These are phyloP conservation scores for Lentinus tigrinus DNA, from an alignment of 768 basidiomycete genomes.

Conservation along the genomic window DNA sequence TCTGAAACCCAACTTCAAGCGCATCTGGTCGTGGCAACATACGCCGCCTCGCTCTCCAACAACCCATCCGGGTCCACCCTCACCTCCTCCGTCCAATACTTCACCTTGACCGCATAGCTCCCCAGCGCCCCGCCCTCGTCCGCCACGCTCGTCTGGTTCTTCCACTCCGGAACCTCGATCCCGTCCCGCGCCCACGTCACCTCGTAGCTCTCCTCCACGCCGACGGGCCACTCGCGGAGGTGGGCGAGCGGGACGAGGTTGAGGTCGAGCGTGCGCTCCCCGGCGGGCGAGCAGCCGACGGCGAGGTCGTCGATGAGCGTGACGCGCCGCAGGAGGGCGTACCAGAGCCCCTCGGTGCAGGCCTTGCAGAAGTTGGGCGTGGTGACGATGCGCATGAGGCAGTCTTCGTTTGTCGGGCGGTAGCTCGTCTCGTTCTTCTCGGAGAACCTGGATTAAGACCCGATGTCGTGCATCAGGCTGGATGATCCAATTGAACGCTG, in stretches of 20 bases:
- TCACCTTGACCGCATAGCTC: conserved; percentile 45
- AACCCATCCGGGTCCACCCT: conserved; percentile 42
- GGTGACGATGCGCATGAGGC: conserved; percentile 75
- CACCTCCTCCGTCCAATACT: conserved; percentile 58
- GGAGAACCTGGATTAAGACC: conserved; percentile 48
- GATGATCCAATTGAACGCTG: too few relatives aligned
- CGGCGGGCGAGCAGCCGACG: conserved; percentile 35
- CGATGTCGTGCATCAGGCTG: background rate
- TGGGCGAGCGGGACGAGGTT: conserved; percentile 63
- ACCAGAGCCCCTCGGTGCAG: conserved; percentile 75
- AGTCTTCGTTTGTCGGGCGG: conserved; percentile 81
- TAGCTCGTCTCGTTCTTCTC: conserved; percentile 63
- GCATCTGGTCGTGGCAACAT: conserved; percentile 3
- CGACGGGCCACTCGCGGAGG: conserved; percentile 37
- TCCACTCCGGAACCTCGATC: conserved; percentile 37
- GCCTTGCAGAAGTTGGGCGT: conserved; percentile 72
- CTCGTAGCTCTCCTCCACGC: conserved; percentile 46
- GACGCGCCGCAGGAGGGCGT: conserved; percentile 56
- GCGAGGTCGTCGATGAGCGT: conserved; percentile 58
- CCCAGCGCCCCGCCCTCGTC: conserved; percentile 36
- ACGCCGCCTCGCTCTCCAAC: conserved; percentile 18
- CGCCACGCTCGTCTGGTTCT: conserved; percentile 52
- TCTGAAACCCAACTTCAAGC: too few relatives aligned
- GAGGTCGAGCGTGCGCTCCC: conserved; percentile 41
- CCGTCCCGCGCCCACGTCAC: conserved; percentile 59